Evolutionary conservation across 108 stramenopile genomes (phyloP).

Genomic region (Cyclotella baltica): DNA sequence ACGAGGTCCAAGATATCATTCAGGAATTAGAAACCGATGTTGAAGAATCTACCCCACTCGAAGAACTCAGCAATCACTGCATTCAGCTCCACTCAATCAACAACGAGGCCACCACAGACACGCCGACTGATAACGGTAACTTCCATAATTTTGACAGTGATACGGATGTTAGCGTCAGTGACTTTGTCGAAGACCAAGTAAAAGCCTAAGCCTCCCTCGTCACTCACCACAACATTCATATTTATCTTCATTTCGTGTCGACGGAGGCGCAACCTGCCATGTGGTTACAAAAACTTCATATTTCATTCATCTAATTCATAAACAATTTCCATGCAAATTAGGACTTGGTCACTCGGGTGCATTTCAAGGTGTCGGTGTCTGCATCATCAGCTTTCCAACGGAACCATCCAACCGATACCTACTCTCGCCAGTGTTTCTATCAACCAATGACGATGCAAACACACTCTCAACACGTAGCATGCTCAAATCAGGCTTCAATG

Average conservation of each 20-base stretch:
- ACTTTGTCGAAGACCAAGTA: constrained; percentile 6
- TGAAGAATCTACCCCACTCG: neutral
- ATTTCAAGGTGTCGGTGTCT: constrained; percentile 19
- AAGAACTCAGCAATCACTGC: neutral
- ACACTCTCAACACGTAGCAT: too few species aligned
- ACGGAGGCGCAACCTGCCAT: constrained; percentile 23
- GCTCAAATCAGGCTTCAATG: too few species aligned
- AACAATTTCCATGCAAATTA: neutral
- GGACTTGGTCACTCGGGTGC: neutral
- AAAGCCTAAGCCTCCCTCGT: constrained; percentile 11
- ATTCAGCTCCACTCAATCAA: neutral
- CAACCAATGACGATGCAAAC: too few species aligned
- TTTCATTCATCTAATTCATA: constrained; percentile 4
- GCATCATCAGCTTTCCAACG: too few species aligned
- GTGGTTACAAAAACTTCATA: neutral
- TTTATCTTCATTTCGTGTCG: neutral
- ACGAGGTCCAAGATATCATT: neutral
- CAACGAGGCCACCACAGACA: neutral
- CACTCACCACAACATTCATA: neutral
- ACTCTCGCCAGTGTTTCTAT: too few species aligned
- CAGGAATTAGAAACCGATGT: neutral
- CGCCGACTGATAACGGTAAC: neutral
- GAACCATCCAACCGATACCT: too few species aligned
- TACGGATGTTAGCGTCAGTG: too few species aligned
- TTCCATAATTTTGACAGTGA: neutral